These are phyloP conservation scores for Claviceps sp. DNA, from an alignment of 2,329 filamentous ascomycete genomes.

Conservation along the genomic window DNA sequence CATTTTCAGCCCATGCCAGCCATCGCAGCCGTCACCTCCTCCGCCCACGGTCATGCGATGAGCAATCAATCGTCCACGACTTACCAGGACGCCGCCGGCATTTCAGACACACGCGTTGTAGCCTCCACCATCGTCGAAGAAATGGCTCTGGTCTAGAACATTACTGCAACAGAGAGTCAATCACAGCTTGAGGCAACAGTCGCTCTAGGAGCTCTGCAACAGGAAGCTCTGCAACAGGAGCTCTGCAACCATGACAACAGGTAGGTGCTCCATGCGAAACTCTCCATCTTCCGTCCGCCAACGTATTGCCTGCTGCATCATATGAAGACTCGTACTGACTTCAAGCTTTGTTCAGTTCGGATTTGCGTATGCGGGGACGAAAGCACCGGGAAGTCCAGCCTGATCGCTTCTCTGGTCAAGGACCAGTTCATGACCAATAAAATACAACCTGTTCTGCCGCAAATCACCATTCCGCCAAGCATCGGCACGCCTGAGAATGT, in stretches of 20 bases:
- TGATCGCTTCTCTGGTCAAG: slow-evolving; percentile 92
- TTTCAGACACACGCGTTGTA: not conserved
- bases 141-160: slow-evolving; percentile 8
- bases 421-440: slow-evolving; percentile 92
- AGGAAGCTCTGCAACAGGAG: not conserved
- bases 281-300: not conserved
- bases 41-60: not conserved
- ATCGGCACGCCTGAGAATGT: slow-evolving; percentile 93
- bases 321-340: not conserved
- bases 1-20: not conserved
- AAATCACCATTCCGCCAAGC: slow-evolving; percentile 87
- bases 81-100: not conserved
- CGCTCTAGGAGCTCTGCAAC: slow-evolving; percentile 5
- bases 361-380: slow-evolving; percentile 97
- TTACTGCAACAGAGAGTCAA: slow-evolving; percentile 1
- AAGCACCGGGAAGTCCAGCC: slow-evolving; percentile 82
- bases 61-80: not conserved
- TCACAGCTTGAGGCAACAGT: not conserved
- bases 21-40: not conserved
- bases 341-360: slow-evolving; percentile 41
- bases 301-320: not conserved
- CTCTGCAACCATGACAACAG: slow-evolving; percentile 5
- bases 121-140: slow-evolving; percentile 3
- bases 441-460: slow-evolving; percentile 86
- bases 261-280: not conserved